A percentile compares a stretch with the other conserved stretches of the same genome.
Conservation (phyloP, 768 basidiomycete genomes). For the Guyanaporus albipodus region DNA sequence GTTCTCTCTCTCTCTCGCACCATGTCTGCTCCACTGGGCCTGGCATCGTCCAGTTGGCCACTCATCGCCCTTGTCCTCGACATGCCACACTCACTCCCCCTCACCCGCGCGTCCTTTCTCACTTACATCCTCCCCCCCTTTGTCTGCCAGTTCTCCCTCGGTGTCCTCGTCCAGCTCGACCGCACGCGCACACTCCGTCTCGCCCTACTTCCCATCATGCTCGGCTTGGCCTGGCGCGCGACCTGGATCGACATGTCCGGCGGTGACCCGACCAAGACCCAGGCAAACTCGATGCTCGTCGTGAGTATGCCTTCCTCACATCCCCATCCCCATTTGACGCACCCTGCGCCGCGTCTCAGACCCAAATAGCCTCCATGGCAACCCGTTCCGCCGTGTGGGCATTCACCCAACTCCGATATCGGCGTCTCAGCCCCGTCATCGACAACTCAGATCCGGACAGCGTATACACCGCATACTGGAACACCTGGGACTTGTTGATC, state of each 20-base stretch:
- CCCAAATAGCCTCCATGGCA: conserved; percentile 10
- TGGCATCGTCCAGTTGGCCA: too few species aligned
- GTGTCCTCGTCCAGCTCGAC: conserved; percentile 49
- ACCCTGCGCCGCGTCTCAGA: too few species aligned
- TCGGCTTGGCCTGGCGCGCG: conserved; percentile 44
- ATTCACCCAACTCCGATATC: conserved; percentile 13
- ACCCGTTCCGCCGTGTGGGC: conserved; percentile 22
- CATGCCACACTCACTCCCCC: conserved; percentile 1
- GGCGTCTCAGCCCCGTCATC: not conserved
- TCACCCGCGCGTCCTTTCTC: conserved; percentile 24
- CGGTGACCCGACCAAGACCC: conserved; percentile 11
- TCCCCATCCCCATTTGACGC: too few species aligned
- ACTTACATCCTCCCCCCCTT: conserved; percentile 42
- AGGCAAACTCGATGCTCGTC: conserved; percentile 14
- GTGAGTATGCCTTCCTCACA: conserved; percentile 12
- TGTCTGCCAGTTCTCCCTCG: conserved; percentile 47
- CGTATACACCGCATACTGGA: conserved; percentile 21
- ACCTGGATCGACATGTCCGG: conserved; percentile 22
- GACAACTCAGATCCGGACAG: not conserved
- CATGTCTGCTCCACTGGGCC: too few species aligned
- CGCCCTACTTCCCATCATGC: conserved; percentile 44
- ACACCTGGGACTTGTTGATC: conserved; percentile 25
- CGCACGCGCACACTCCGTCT: conserved; percentile 40
- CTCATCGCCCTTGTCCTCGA: not conserved
- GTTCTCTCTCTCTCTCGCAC: too few species aligned